phyloP scores from a whole-genome alignment of 306 rosid genomes.

The Clitoria ternatea region DNA sequence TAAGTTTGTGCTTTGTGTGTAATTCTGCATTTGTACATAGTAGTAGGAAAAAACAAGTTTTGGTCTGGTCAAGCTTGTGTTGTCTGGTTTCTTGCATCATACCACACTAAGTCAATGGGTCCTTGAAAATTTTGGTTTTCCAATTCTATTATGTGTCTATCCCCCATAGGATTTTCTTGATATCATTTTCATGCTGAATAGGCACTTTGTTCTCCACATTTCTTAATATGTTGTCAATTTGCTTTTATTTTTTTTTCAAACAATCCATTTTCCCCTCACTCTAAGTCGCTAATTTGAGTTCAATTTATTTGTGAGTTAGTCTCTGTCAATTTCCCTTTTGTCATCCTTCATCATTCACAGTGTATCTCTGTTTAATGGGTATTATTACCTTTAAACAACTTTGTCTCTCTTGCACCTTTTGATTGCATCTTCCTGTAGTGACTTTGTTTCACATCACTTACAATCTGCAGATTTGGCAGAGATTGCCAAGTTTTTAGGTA shows the following conservation, averaged over 20 bases:
- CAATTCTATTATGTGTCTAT: neutral
- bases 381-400: neutral
- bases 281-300: neutral
- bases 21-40: neutral
- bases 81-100: conserved; percentile 4
- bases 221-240: neutral
- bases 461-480: conserved; percentile 79
- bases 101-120: conserved; percentile 1
- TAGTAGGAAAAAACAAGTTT: neutral
- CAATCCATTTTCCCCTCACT: neutral
- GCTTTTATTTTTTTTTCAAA: neutral
- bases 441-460: conserved; percentile 2
- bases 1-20: neutral
- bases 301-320: conserved; percentile 2
- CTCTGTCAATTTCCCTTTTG: neutral
- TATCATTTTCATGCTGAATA: conserved; percentile 5
- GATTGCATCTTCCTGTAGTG: neutral
- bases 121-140: neutral
- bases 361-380: neutral
- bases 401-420: neutral
- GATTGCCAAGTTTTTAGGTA: conserved; percentile 85
- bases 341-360: neutral
- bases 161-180: neutral
- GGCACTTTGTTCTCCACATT: neutral
- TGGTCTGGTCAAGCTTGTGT: neutral